A percentile compares a stretch with the other conserved stretches of the same genome.
Conservation (phyloP, 2,329 filamentous ascomycete species). For the Ploettnerulaceae sp. region DNA sequence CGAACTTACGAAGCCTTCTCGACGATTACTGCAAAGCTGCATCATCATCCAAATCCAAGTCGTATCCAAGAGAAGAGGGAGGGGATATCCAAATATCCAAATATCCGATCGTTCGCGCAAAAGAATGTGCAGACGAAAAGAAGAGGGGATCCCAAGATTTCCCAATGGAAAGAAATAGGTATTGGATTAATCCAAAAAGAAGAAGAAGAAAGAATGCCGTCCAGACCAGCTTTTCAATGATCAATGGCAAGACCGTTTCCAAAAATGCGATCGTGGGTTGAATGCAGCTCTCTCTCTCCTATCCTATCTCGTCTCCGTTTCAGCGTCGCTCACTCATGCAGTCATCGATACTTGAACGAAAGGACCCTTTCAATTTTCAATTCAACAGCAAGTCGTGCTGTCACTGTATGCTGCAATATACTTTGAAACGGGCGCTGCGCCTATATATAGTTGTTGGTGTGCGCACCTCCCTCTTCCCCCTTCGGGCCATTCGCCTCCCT, state of each 20-base stretch:
- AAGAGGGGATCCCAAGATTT: too few relatives aligned
- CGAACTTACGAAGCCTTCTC: constrained; percentile 12
- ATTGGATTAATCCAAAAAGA: neutral
- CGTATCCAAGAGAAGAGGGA: too few relatives aligned
- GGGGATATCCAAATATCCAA: neutral
- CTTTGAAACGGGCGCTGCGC: too few relatives aligned
- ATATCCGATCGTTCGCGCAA: neutral
- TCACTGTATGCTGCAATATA: too few relatives aligned
- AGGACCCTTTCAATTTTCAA: too few relatives aligned
- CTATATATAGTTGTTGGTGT: too few relatives aligned
- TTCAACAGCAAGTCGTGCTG: constrained; percentile 7
- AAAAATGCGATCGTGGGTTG: constrained; percentile 4
- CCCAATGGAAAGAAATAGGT: too few relatives aligned
- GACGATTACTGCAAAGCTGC: constrained; percentile 11
- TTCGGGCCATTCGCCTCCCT: too few relatives aligned
- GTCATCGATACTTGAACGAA: too few relatives aligned
- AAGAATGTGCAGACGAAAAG: too few relatives aligned
- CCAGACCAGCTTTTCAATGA: neutral
- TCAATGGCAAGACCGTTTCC: too few relatives aligned
- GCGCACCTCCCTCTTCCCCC: too few relatives aligned
- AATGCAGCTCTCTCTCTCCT: constrained; percentile 7
- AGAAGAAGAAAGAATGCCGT: neutral
- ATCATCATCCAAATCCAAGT: neutral
- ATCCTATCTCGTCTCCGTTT: constrained; percentile 6
- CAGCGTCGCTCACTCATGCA: constrained; percentile 4